phyloP scores from a whole-genome alignment of 306 rosid species.

The Pterocarpus macrocarpus region DNA sequence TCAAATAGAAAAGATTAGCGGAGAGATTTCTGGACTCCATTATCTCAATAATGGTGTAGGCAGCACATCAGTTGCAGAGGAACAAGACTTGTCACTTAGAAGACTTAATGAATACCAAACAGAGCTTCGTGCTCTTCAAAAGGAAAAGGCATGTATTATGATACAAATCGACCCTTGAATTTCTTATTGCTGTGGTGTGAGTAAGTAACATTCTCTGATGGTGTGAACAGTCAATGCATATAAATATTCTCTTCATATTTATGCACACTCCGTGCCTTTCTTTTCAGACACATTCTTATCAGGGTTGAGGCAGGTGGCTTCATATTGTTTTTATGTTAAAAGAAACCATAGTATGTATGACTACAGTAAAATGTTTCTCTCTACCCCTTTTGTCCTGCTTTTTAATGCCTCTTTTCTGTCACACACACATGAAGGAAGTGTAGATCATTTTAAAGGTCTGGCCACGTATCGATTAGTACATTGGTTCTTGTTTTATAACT shows the following conservation, averaged over 20 bases:
- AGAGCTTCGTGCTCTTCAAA: slow-evolving; percentile 81
- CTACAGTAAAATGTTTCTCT: not conserved
- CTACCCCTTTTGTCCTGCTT: not conserved
- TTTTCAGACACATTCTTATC: not conserved
- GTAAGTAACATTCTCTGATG: not conserved
- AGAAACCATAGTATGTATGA: not conserved
- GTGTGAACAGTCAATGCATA: slow-evolving; percentile 18
- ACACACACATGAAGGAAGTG: not conserved
- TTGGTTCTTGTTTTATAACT: slow-evolving; percentile 20
- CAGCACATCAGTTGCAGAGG: slow-evolving; percentile 57
- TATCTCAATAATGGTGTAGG: slow-evolving; percentile 47
- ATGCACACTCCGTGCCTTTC: not conserved
- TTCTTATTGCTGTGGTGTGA: slow-evolving; percentile 15
- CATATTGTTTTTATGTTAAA: not conserved
- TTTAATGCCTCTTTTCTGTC: not conserved
- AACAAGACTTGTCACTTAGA: slow-evolving; percentile 83
- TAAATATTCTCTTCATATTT: not conserved
- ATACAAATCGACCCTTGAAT: slow-evolving; percentile 19
- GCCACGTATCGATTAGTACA: not conserved
- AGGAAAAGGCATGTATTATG: slow-evolving; percentile 78
- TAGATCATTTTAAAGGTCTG: not conserved
- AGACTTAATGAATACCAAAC: slow-evolving; percentile 87
- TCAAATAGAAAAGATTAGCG: slow-evolving; percentile 87
- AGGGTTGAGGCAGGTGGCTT: not conserved
- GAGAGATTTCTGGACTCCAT: slow-evolving; percentile 80